Conservation (phyloP, 148 eudicot genomes). For the Limonium bicolor region DNA sequence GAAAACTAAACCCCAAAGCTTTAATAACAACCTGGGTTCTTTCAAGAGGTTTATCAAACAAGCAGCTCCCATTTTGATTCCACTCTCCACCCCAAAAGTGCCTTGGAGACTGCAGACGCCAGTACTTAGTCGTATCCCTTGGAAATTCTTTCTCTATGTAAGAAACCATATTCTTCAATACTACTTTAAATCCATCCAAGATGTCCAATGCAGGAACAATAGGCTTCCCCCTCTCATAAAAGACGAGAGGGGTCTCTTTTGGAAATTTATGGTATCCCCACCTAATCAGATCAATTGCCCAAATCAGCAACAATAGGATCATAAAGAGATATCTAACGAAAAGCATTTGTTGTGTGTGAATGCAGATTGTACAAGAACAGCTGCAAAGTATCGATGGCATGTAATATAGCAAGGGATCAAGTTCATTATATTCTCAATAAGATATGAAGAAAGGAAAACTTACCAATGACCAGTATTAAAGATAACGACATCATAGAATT, state of each 20-base stretch:
- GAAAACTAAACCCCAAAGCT: too few species aligned
- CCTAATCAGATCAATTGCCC: slow-evolving; percentile 19
- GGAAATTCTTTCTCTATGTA: slow-evolving; percentile 53
- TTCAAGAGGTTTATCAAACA: slow-evolving; percentile 57
- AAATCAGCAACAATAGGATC: background rate
- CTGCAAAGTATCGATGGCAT: too few species aligned
- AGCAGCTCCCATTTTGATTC: slow-evolving; percentile 96
- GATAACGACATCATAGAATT: slow-evolving; percentile 70
- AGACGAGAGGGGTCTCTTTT: slow-evolving; percentile 78
- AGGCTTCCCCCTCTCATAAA: slow-evolving; percentile 48
- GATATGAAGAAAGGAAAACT: slow-evolving; percentile 2
- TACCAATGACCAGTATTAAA: slow-evolving; percentile 96
- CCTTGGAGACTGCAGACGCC: slow-evolving; percentile 88
- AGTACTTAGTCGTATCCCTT: slow-evolving; percentile 45
- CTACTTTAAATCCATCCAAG: slow-evolving; percentile 52
- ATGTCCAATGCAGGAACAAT: slow-evolving; percentile 54
- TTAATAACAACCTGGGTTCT: slow-evolving; percentile 77
- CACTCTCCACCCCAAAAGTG: slow-evolving; percentile 94
- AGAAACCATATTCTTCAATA: slow-evolving; percentile 58
- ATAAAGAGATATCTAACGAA: too few species aligned
- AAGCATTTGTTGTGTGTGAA: too few species aligned
- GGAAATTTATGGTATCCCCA: slow-evolving; percentile 91
- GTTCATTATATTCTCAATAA: background rate
- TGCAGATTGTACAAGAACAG: too few species aligned
- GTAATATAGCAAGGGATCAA: background rate